These are phyloP conservation scores for Hygrophila difformis DNA, from an alignment of 257 asterid genomes.

Conservation along the genomic window DNA sequence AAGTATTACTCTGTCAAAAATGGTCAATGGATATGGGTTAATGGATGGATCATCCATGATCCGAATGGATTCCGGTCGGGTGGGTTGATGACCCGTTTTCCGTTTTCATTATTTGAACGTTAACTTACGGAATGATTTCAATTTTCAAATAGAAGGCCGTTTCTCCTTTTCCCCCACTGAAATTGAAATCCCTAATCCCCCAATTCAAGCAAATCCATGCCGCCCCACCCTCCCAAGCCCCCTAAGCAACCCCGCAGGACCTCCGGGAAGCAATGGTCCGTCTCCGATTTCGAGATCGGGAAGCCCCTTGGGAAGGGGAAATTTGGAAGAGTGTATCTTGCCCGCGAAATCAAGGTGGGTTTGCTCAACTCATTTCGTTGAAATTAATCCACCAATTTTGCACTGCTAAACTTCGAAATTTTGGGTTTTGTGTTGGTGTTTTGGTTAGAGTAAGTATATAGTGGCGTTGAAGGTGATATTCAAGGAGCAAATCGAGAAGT, in stretches of 20 bases:
- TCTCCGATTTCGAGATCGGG: slow-evolving; percentile 85
- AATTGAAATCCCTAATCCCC: slow-evolving; percentile 16
- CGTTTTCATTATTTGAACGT: no score
- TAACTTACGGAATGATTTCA: no score
- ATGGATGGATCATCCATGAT: no score
- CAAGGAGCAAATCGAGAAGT: slow-evolving; percentile 79
- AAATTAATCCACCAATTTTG: neutral
- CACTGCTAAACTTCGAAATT: no score
- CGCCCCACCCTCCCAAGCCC: neutral
- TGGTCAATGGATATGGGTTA: no score
- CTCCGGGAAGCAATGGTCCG: slow-evolving; percentile 40
- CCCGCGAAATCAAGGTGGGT: slow-evolving; percentile 75
- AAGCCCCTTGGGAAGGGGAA: slow-evolving; percentile 91
- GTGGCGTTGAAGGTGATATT: slow-evolving; percentile 87
- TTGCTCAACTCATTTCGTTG: neutral
- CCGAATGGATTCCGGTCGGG: no score
- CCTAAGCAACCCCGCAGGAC: slow-evolving; percentile 22
- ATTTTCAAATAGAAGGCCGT: neutral
- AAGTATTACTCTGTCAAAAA: no score
- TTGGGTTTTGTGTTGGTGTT: neutral
- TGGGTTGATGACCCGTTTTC: no score
- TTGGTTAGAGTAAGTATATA: slow-evolving; percentile 49
- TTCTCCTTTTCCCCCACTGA: neutral
- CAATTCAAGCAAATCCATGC: slow-evolving; percentile 26
- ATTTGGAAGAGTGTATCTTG: slow-evolving; percentile 92